Evolutionary conservation across 176 grass and related monocot genomes (phyloP).

Genomic region (bread wheat (Triticum aestivum)): IWGSC_CS_RefSeq_v2.1 NC_057795.1:25656357-25656856

Average conservation of each 20-base stretch:
- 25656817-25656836: background rate
- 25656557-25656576: background rate
- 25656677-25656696: conserved; percentile 82
- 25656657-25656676: conserved; percentile 8
- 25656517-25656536: conserved; percentile 42
- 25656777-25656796: conserved; percentile 26
- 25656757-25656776: conserved; percentile 44
- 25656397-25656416: background rate
- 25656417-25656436: background rate
- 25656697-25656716: conserved; percentile 85
- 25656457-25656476: conserved; percentile 29
- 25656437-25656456: background rate
- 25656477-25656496: conserved; percentile 38
- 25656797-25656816: conserved; percentile 65
- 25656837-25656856: background rate
- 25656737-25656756: conserved; percentile 60
- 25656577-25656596: background rate
- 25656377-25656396: background rate
- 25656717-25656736: conserved; percentile 48
- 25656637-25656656: too few species aligned
- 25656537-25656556: conserved; percentile 53
- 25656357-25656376: background rate
- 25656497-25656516: conserved; percentile 31
- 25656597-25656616: too few species aligned
- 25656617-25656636: too few species aligned